A percentile compares a stretch with the other conserved stretches of the same genome.
Evolutionary conservation across 1,284 basidiomycete species (phyloP).

Genomic region (Hymenochaete sp.): DNA sequence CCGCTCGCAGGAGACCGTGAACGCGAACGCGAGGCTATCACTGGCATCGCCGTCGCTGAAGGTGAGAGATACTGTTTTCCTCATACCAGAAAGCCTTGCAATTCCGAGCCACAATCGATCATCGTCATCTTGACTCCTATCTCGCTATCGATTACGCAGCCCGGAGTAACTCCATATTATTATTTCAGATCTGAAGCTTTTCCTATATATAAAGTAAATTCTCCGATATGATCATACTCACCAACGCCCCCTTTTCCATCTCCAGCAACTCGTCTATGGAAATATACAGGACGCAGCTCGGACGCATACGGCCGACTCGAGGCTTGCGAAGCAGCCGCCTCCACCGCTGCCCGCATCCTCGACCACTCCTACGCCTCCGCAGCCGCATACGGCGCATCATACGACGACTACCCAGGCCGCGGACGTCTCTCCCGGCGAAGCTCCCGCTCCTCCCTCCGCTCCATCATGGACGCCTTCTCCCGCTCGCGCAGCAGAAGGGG

Average conservation of each 20-base stretch:
- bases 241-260: not conserved
- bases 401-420: conserved; percentile 4
- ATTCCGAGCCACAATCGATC: not conserved
- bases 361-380: conserved; percentile 24
- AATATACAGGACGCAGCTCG: conserved; percentile 33
- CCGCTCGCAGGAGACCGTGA: conserved; percentile 44
- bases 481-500: not conserved
- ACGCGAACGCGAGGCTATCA: conserved; percentile 49
- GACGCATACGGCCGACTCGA: conserved; percentile 38
- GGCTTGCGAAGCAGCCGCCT: conserved; percentile 48
- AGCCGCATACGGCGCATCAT: not conserved
- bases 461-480: no score
- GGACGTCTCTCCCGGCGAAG: conserved; percentile 13
- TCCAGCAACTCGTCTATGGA: conserved; percentile 37
- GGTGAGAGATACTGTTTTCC: conserved; percentile 28
- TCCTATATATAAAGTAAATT: not conserved
- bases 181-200: no score
- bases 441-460: conserved; percentile 10
- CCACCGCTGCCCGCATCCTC: conserved; percentile 45
- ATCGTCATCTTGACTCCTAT: not conserved
- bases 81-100: not conserved
- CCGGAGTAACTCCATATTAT: no score
- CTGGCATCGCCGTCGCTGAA: conserved; percentile 56
- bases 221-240: not conserved
- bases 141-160: not conserved